Evolutionary conservation across 768 basidiomycete species (phyloP).

Genomic region (Suillus fuscotomentosus): DNA sequence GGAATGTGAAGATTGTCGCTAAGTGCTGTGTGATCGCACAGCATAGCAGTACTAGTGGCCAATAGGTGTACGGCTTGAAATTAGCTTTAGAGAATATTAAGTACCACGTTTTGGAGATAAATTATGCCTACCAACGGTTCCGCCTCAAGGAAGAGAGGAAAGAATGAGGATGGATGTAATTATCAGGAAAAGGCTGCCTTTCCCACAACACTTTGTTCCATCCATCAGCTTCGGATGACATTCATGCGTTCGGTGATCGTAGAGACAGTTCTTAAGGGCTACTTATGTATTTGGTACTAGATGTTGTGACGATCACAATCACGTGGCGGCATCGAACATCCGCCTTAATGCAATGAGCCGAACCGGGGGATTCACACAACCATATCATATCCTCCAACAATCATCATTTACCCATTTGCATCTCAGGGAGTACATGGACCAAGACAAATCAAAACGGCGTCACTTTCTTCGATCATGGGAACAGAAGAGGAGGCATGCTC

Average conservation of each 20-base stretch:
- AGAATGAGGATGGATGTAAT: conserved; percentile 70
- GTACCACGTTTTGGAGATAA: conserved; percentile 2
- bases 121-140: conserved; percentile 58
- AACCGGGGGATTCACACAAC: conserved; percentile 6
- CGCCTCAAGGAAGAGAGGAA: conserved; percentile 78
- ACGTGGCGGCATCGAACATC: conserved; percentile 13
- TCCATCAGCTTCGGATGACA: conserved; percentile 23
- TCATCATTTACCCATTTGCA: conserved; percentile 11
- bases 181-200: conserved; percentile 73
- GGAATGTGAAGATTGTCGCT: conserved; percentile 75
- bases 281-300: conserved; percentile 2
- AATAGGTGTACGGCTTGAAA: conserved; percentile 76
- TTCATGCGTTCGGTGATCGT: conserved; percentile 15
- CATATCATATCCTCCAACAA: background rate
- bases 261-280: background rate
- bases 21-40: conserved; percentile 85
- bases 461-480: conserved; percentile 26
- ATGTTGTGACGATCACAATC: conserved; percentile 5
- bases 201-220: conserved; percentile 87
- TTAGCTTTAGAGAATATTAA: conserved; percentile 51
- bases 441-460: conserved; percentile 15
- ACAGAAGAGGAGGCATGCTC: conserved; percentile 15
- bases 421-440: conserved; percentile 3
- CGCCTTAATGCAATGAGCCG: background rate
- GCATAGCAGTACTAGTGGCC: conserved; percentile 65